Evolutionary conservation across 305 asterid species (phyloP).

Genomic region (Fraxinus sp.): DNA sequence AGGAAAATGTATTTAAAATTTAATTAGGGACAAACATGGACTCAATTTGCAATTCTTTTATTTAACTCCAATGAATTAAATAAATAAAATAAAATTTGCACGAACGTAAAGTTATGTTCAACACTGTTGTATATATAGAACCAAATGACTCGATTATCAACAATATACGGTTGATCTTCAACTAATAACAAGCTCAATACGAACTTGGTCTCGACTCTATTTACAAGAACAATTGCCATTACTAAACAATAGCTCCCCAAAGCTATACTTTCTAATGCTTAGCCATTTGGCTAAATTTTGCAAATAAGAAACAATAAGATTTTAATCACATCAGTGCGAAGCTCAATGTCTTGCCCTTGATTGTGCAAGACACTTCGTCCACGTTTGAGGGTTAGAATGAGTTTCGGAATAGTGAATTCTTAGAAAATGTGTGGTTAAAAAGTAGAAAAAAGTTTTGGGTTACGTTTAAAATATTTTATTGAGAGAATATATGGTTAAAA

Average conservation of each 20-base stretch:
- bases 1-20: too few species aligned
- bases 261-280: not conserved
- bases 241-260: not conserved
- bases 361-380: constrained; percentile 53
- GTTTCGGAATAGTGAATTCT: too few species aligned
- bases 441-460: too few species aligned
- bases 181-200: not conserved
- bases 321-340: constrained; percentile 15
- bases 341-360: constrained; percentile 72
- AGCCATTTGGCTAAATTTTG: not conserved
- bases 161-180: not conserved
- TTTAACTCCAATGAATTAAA: not conserved
- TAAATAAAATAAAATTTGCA: too few species aligned
- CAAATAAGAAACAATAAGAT: not conserved
- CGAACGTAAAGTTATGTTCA: too few species aligned
- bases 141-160: not conserved
- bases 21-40: too few species aligned
- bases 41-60: not conserved
- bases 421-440: too few species aligned
- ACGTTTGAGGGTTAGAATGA: too few species aligned
- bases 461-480: too few species aligned
- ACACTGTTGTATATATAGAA: not conserved
- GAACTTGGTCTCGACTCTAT: constrained; percentile 3
- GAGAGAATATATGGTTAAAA: too few species aligned
- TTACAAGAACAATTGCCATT: not conserved